Evolutionary conservation across 768 basidiomycete species (phyloP).

Genomic region (Neoboletus subvelutipes): DNA sequence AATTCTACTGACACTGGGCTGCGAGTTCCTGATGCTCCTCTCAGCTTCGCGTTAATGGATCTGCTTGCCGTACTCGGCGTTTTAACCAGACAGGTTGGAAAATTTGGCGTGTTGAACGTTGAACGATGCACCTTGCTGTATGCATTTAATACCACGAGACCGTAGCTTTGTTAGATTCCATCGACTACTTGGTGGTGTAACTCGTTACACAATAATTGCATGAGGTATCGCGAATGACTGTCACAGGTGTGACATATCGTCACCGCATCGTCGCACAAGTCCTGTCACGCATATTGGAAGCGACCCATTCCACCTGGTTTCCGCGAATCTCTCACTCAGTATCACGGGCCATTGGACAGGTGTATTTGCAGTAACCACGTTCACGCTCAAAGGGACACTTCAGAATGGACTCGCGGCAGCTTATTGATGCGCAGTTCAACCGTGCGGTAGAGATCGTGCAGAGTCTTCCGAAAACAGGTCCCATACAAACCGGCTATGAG

Average conservation of each 20-base stretch:
- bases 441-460: constrained; percentile 95
- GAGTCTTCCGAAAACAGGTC: constrained; percentile 86
- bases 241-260: constrained; percentile 6
- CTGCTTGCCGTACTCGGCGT: not conserved
- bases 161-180: not conserved
- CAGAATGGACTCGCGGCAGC: constrained; percentile 59
- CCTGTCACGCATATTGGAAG: constrained; percentile 15
- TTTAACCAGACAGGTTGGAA: not conserved
- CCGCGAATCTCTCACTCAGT: not conserved
- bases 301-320: not conserved
- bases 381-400: not conserved
- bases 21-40: constrained; percentile 1
- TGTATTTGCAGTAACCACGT: not conserved
- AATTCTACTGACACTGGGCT: not conserved
- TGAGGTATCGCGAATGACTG: not conserved
- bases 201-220: not conserved
- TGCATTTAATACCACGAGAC: not conserved
- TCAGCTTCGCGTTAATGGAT: not conserved
- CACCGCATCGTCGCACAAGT: too few relatives aligned
- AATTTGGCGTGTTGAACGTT: not conserved
- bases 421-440: constrained; percentile 85
- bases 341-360: not conserved
- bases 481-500: constrained; percentile 94
- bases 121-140: not conserved
- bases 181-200: not conserved